Evolutionary conservation across 2,329 filamentous ascomycete species (phyloP).

Genomic region (Myriosclerotinia scirpicola): DNA sequence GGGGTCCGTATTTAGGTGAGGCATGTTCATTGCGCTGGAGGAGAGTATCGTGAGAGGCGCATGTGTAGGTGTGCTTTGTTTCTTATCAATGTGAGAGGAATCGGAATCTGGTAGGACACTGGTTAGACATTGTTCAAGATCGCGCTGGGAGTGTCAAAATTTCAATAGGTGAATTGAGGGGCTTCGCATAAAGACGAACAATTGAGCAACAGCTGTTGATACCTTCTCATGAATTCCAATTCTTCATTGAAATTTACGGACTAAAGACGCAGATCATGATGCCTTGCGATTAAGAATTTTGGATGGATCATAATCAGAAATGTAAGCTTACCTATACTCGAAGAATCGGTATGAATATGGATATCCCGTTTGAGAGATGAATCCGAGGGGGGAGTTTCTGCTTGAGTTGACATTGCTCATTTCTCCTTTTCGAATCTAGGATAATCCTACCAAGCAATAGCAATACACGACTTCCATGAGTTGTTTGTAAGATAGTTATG

Average conservation of each 20-base stretch:
- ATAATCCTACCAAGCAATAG: slow-evolving; percentile 16
- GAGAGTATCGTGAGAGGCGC: slow-evolving; percentile 21
- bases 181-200: slow-evolving; percentile 11
- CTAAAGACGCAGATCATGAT: slow-evolving; percentile 4
- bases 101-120: slow-evolving; percentile 14
- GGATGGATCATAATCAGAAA: slow-evolving; percentile 14
- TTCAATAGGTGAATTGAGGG: slow-evolving; percentile 4
- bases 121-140: slow-evolving; percentile 19
- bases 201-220: not conserved
- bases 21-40: slow-evolving; percentile 37
- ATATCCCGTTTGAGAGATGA: slow-evolving; percentile 25
- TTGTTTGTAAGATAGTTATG: slow-evolving; percentile 14
- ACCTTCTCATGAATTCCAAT: not conserved
- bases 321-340: slow-evolving; percentile 27
- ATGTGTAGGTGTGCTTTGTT: slow-evolving; percentile 15
- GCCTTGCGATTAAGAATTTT: slow-evolving; percentile 9
- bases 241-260: slow-evolving; percentile 1
- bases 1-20: slow-evolving; percentile 24
- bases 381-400: slow-evolving; percentile 25
- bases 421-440: slow-evolving; percentile 27
- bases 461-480: slow-evolving; percentile 21
- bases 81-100: slow-evolving; percentile 5
- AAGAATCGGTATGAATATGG: slow-evolving; percentile 28
- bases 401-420: slow-evolving; percentile 32
- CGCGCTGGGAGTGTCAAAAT: not conserved